Base-by-base conservation (phyloP, 208 protist species). In the Leishmania tropica region DNA sequence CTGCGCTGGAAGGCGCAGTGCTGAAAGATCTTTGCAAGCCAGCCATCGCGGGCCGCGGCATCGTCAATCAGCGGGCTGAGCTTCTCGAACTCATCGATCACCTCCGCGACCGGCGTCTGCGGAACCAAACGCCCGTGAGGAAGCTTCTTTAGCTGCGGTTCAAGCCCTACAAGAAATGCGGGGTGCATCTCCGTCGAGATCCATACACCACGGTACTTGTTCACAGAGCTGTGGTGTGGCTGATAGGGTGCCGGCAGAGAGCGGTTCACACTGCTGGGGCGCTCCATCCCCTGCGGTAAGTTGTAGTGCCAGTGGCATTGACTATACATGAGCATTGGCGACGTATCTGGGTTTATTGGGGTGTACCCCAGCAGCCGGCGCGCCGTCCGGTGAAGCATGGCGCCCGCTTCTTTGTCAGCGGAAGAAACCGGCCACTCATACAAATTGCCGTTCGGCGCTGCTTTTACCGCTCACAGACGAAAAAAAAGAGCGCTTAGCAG, bases 291-390 rank as follows among this genome's bases (percentile, higher is more conserved):
- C 80, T 97, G 94, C 62, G 92, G 94, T 37, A 96, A 81, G 79
- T 96, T 97, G 86, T 97, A 97, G 84, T 97, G 93, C 93, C 94
- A 97, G 83, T 96, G 93, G 73, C 94, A 96, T 78, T 96, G 88
- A 76, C 90, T 96, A 81, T 96, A 96, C 82, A 89, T 87, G 68
- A 97, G 79, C 93, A 96, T 96, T n/a, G 94, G 94, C 13, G 93
- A 96, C 17, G 92, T 97, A 81, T 97, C 94, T 2, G 93, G 93
- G 85, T 97, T 96, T 64, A 97, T 89, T 19, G 93, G 82, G 56
- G 87, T 94, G 86, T 96, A 97, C 37, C 94, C 94, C 70, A 96
- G 71, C 10, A 90, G 76, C 11, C 86, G 71, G 37, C 81, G 76
- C 1, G 73, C 79, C 28, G 87, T 95, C 48, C 89, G 77, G 48